Evolutionary conservation across 108 stramenopile species (phyloP).

Genomic region (Nannochloropsis oceanica): DNA sequence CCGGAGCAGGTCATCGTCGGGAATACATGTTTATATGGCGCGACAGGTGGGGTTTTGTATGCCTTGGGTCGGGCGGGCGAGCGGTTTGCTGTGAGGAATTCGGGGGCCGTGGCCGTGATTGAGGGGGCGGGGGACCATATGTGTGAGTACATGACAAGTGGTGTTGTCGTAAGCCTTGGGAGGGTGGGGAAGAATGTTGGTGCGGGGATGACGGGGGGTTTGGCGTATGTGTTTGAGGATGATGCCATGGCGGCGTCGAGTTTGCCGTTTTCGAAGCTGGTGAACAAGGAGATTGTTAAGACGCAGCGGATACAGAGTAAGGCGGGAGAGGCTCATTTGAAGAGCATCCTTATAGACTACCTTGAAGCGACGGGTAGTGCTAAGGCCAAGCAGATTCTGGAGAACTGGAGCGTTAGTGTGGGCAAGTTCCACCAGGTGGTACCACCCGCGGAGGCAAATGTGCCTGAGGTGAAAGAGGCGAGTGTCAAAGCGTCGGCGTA

Average conservation of each 20-base stretch:
- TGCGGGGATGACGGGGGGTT: constrained; percentile 20
- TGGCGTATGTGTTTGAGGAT: not conserved
- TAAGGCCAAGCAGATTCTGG: constrained; percentile 8
- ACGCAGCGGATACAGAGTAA: constrained; percentile 10
- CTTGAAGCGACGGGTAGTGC: constrained; percentile 8
- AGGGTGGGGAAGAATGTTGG: constrained; percentile 29
- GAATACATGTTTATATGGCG: constrained; percentile 40
- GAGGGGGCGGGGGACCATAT: constrained; percentile 35
- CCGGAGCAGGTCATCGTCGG: constrained; percentile 26
- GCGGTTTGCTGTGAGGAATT: constrained; percentile 39
- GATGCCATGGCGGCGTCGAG: not conserved
- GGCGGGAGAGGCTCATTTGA: constrained; percentile 8
- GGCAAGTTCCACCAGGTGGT: constrained; percentile 25
- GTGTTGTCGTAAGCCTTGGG: constrained; percentile 26
- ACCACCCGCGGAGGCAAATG: constrained; percentile 15
- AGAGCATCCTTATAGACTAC: constrained; percentile 3
- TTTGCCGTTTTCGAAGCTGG: constrained; percentile 4
- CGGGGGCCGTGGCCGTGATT: constrained; percentile 27
- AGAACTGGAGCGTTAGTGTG: constrained; percentile 5
- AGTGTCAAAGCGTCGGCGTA: not conserved
- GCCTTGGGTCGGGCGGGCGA: constrained; percentile 31
- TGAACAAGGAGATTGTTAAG: constrained; percentile 31
- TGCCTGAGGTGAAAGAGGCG: not conserved
- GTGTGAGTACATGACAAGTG: constrained; percentile 39
- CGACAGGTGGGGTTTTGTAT: constrained; percentile 32